Percentiles rank a stretch among this genome's conserved stretches.
Evolutionary conservation across 306 rosid species (phyloP).

Genomic region (Datisca glomerata): DNA sequence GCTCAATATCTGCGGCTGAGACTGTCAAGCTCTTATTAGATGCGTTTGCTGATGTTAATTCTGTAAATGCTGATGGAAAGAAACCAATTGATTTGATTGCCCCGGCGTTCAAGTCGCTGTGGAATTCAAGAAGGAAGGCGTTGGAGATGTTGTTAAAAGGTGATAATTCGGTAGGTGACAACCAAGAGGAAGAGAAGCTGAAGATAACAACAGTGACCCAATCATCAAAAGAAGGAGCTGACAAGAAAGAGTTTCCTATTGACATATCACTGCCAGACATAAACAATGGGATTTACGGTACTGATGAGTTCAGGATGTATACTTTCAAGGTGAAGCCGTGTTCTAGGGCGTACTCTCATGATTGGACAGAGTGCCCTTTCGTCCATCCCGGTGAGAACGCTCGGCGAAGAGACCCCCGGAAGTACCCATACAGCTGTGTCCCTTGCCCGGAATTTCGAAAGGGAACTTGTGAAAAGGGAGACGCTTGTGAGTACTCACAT

Average conservation of each 20-base stretch:
- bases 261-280: conserved; percentile 87
- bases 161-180: conserved; percentile 17
- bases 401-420: conserved; percentile 92
- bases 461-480: conserved; percentile 81
- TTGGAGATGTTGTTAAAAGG: conserved; percentile 69
- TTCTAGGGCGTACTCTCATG: conserved; percentile 97
- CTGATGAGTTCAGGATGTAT: conserved; percentile 91
- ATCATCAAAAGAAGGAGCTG: conserved; percentile 39
- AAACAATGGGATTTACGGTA: conserved; percentile 77
- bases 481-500: conserved; percentile 90
- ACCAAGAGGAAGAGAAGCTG: conserved; percentile 36
- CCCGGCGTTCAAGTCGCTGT: conserved; percentile 30
- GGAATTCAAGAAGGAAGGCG: conserved; percentile 44
- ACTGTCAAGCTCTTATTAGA: conserved; percentile 74
- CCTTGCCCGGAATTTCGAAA: conserved; percentile 98
- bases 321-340: conserved; percentile 99
- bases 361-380: conserved; percentile 98
- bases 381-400: conserved; percentile 99
- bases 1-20: conserved; percentile 47
- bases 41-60: conserved; percentile 52
- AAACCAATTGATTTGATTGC: conserved; percentile 58
- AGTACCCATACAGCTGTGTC: conserved; percentile 94
- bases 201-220: conserved; percentile 18
- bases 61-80: conserved; percentile 40
- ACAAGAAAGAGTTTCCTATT: conserved; percentile 87